phyloP scores from a whole-genome alignment of 2,329 filamentous ascomycete genomes.

The Sarocladium brachiariae region DNA sequence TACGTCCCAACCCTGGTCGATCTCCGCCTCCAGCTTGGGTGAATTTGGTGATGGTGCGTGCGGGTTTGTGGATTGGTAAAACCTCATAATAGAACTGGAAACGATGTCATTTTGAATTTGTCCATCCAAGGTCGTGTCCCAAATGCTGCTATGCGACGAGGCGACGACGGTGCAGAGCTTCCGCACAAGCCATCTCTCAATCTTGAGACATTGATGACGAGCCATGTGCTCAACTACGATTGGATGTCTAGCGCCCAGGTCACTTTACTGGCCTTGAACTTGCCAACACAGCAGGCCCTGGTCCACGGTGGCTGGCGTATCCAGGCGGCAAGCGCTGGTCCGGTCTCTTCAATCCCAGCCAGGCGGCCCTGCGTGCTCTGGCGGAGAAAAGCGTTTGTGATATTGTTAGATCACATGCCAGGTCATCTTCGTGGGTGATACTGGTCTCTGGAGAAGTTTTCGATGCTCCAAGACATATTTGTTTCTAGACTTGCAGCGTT shows the following conservation, averaged over 20 bases:
- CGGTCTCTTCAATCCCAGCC: neutral
- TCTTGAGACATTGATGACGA: constrained; percentile 5
- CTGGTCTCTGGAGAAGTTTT: neutral
- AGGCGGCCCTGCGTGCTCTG: neutral
- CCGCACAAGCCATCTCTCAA: neutral
- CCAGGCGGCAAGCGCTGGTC: neutral
- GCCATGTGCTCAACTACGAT: constrained; percentile 7
- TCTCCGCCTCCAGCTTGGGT: neutral
- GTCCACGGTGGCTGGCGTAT: constrained; percentile 1
- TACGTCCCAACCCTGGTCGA: neutral
- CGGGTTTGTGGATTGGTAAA: no score
- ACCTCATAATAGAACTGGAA: no score
- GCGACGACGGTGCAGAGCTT: neutral
- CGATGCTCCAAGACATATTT: neutral
- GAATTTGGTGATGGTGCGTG: neutral
- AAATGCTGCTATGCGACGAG: neutral
- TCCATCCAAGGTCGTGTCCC: neutral
- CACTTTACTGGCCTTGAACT: constrained; percentile 2
- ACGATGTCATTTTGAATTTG: neutral
- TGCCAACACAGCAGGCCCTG: constrained; percentile 5
- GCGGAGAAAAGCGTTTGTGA: neutral
- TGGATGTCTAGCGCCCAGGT: neutral
- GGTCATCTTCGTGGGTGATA: neutral
- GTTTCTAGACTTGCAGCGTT: neutral
- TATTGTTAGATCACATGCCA: neutral